Conservation (phyloP, 2,329 filamentous ascomycete species). For the Pseudogymnoascus sp. region DNA sequence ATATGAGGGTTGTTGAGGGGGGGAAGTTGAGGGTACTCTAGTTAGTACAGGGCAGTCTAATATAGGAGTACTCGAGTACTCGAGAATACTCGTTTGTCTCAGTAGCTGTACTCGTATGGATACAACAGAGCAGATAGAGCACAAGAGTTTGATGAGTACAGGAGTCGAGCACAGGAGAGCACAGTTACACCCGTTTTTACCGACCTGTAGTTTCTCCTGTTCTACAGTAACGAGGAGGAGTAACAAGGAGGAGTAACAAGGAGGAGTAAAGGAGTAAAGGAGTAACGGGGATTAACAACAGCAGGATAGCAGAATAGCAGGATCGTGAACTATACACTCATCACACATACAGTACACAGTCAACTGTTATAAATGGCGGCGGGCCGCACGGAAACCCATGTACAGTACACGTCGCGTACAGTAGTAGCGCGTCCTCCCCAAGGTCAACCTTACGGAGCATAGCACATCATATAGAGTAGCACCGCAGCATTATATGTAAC, state of each 20-base stretch:
- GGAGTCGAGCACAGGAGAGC: background rate
- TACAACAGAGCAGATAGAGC: too few species aligned
- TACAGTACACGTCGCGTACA: conserved; percentile 1
- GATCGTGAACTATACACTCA: too few species aligned
- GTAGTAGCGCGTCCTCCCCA: background rate
- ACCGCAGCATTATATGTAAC: background rate
- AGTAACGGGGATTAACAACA: too few species aligned
- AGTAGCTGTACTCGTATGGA: too few species aligned
- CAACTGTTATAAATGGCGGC: background rate
- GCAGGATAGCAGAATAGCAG: too few species aligned
- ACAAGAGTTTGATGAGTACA: too few species aligned
- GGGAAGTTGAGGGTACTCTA: too few species aligned
- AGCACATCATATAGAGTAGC: background rate
- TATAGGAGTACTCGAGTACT: background rate
- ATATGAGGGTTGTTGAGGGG: background rate
- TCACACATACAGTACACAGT: background rate
- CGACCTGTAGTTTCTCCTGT: background rate
- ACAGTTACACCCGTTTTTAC: background rate
- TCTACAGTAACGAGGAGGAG: background rate
- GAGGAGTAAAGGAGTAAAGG: background rate
- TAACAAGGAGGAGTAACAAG: background rate
- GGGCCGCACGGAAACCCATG: background rate
- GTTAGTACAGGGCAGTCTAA: background rate
- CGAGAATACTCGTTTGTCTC: background rate
- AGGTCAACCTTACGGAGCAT: background rate